Evolutionary conservation across 1,284 basidiomycete genomes (phyloP).

Genomic region (Crepidotus sp.): DNA sequence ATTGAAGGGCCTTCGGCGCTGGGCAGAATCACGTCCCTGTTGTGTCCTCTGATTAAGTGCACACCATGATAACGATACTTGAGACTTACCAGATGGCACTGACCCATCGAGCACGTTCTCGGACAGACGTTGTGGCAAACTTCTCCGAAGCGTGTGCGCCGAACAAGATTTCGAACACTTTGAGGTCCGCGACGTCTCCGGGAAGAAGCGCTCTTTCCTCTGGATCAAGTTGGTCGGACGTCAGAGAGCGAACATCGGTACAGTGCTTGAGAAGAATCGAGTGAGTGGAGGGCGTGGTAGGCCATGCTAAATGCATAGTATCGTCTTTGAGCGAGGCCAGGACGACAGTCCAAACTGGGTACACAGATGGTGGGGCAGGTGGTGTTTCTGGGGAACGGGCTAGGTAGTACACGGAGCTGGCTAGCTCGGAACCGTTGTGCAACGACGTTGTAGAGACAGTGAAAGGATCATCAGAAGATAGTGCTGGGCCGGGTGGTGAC

Average conservation of each 20-base stretch:
- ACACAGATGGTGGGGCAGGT: constrained; percentile 19
- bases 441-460: constrained; percentile 6
- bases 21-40: constrained; percentile 53
- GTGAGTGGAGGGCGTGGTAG: constrained; percentile 36
- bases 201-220: constrained; percentile 36
- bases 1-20: neutral
- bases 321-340: constrained; percentile 38
- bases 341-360: constrained; percentile 48
- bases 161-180: constrained; percentile 57
- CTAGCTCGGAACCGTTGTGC: constrained; percentile 1
- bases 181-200: constrained; percentile 31
- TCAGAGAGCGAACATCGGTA: constrained; percentile 53
- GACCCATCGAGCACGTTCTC: constrained; percentile 61
- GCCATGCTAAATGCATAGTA: constrained; percentile 41
- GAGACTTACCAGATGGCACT: constrained; percentile 53
- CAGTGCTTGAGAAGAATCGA: constrained; percentile 43
- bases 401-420: constrained; percentile 44
- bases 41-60: neutral
- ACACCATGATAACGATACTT: too few species aligned
- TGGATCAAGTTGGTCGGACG: constrained; percentile 32
- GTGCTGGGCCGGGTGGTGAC: constrained; percentile 6
- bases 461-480: constrained; percentile 7
- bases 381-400: constrained; percentile 24
- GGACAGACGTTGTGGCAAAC: constrained; percentile 52
- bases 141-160: constrained; percentile 40